Conservation (phyloP, 1,139 yeast genomes). For the Geotrichum cucujoidarum region DNA sequence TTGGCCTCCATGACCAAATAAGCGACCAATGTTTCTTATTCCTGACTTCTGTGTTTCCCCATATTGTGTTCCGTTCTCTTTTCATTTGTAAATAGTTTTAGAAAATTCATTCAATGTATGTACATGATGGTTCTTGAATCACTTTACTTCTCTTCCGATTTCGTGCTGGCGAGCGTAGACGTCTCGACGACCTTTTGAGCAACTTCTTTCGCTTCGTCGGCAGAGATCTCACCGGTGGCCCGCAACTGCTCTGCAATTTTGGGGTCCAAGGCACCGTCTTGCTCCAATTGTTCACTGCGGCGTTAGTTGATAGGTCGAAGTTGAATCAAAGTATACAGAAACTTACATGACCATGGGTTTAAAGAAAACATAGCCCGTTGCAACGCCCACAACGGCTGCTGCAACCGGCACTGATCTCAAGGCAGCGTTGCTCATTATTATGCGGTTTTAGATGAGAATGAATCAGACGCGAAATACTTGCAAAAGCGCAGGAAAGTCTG, state of each 20-base stretch:
- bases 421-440: constrained; percentile 13
- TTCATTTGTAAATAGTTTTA: constrained; percentile 1
- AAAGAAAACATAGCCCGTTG: constrained; percentile 16
- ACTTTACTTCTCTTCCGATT: background rate
- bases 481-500: too few relatives aligned
- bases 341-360: constrained; percentile 19
- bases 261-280: constrained; percentile 16
- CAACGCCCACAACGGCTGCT: constrained; percentile 14
- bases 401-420: constrained; percentile 16
- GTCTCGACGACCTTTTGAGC: too few relatives aligned
- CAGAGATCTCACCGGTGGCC: background rate
- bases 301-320: too few relatives aligned
- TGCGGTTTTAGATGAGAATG: too few relatives aligned
- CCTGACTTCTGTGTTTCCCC: background rate
- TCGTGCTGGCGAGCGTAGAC: too few relatives aligned
- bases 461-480: too few relatives aligned
- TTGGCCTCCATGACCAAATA: constrained; percentile 34
- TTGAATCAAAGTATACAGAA: too few relatives aligned
- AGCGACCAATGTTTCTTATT: background rate
- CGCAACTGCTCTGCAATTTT: constrained; percentile 2
- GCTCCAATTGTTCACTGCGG: constrained; percentile 16
- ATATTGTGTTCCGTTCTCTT: background rate
- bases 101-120: constrained; percentile 3
- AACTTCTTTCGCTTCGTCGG: background rate
- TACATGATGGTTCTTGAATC: too few relatives aligned